Evolutionary conservation across 345 rosid species (phyloP).

Genomic region (Brassica juncea): DNA sequence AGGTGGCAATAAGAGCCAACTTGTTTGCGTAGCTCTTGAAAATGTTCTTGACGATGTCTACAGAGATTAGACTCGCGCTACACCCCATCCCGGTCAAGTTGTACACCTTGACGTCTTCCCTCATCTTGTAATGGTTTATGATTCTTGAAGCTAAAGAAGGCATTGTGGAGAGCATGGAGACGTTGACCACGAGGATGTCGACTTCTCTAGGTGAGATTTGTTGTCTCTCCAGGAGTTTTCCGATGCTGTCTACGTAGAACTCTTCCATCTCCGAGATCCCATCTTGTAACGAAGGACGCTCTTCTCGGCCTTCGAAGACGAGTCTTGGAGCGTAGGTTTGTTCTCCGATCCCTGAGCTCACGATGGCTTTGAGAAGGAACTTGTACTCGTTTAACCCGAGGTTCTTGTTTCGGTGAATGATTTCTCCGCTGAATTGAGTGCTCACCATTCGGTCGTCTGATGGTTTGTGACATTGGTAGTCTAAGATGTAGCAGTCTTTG

Average conservation of each 20-base stretch:
- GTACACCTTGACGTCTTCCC: conserved; percentile 63
- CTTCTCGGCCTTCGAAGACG: conserved; percentile 57
- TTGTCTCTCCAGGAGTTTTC: conserved; percentile 58
- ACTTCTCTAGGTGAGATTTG: conserved; percentile 66
- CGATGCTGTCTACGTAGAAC: conserved; percentile 63
- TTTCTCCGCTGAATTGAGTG: conserved; percentile 51
- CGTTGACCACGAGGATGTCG: conserved; percentile 76
- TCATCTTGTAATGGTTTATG: conserved; percentile 77
- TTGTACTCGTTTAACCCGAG: conserved; percentile 62
- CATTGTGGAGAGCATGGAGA: conserved; percentile 63
- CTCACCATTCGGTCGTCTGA: conserved; percentile 55
- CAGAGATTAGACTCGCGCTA: conserved; percentile 79
- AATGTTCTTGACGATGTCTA: conserved; percentile 62
- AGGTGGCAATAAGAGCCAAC: conserved; percentile 62
- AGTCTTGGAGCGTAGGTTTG: conserved; percentile 68
- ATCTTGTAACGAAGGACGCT: conserved; percentile 59
- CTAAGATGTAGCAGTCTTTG: conserved; percentile 59
- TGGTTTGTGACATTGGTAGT: conserved; percentile 68
- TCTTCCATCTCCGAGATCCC: conserved; percentile 84
- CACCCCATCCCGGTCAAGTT: conserved; percentile 92
- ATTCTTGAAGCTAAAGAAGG: conserved; percentile 73
- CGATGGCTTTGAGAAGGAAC: conserved; percentile 69
- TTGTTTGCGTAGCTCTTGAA: conserved; percentile 57
- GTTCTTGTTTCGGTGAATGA: conserved; percentile 49
- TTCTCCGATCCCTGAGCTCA: conserved; percentile 71